phyloP scores from a whole-genome alignment of 1,284 basidiomycete genomes.

The Schizopora paradoxa region DNA sequence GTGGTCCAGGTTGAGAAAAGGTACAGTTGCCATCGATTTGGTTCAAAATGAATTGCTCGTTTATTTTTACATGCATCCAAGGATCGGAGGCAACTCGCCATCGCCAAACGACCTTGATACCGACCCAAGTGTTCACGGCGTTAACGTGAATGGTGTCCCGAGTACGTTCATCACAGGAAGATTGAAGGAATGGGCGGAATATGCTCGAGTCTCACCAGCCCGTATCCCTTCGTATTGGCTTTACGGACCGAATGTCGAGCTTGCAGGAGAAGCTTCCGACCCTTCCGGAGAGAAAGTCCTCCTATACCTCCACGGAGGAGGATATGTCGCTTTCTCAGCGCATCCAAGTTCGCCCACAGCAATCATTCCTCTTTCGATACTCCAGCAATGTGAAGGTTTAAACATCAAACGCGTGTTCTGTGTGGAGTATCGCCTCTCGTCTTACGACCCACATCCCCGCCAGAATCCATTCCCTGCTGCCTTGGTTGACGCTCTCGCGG shows the following conservation, averaged over 20 bases:
- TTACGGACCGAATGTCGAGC: slow-evolving; percentile 34
- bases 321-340: slow-evolving; percentile 38
- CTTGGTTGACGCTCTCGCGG: slow-evolving; percentile 42
- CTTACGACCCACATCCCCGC: slow-evolving; percentile 21
- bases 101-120: no score
- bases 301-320: slow-evolving; percentile 48
- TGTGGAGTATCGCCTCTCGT: slow-evolving; percentile 31
- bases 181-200: slow-evolving; percentile 38
- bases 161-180: slow-evolving; percentile 46
- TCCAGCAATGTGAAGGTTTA: slow-evolving; percentile 23
- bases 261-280: slow-evolving; percentile 32
- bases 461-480: slow-evolving; percentile 42
- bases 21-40: no score
- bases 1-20: no score
- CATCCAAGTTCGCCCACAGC: slow-evolving; percentile 36
- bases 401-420: slow-evolving; percentile 28
- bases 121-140: slow-evolving; percentile 31
- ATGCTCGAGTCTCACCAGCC: slow-evolving; percentile 36
- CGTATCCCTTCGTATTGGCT: slow-evolving; percentile 56
- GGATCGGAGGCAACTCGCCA: no score
- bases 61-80: no score
- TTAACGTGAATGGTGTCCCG: slow-evolving; percentile 45
- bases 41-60: no score
- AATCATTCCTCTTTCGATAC: slow-evolving; percentile 18
- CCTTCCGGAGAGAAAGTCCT: slow-evolving; percentile 46